These are phyloP conservation scores for Gracilaria vermiculophylla DNA, from an alignment of 23 red algal genomes.

Conservation along the genomic window DNA sequence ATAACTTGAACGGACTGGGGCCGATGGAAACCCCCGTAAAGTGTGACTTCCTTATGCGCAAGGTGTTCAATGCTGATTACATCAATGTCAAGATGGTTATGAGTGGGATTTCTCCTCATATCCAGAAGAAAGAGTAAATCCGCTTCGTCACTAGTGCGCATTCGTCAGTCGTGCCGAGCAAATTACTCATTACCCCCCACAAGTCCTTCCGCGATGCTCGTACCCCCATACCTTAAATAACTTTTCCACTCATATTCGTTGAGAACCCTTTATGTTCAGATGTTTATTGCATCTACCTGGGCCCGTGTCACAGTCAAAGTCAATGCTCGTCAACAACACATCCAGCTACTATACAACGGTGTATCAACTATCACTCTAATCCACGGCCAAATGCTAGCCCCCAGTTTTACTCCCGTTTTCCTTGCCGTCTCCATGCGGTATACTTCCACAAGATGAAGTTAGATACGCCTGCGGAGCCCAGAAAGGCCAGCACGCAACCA, in stretches of 20 bases:
- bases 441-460: conserved; percentile 25
- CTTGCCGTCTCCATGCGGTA: conserved; percentile 6
- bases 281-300: neutral
- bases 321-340: neutral
- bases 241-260: neutral
- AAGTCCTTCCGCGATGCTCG: neutral
- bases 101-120: conserved; percentile 48
- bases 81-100: conserved; percentile 39
- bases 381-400: neutral
- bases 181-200: neutral
- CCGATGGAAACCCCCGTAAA: conserved; percentile 9
- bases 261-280: neutral
- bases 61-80: conserved; percentile 51
- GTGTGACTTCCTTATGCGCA: conserved; percentile 46
- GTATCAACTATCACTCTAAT: neutral
- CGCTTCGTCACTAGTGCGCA: neutral
- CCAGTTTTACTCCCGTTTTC: conserved; percentile 29
- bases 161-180: neutral
- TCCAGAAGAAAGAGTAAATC: conserved; percentile 46
- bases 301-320: neutral
- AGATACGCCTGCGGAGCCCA: neutral
- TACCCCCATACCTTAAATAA: neutral
- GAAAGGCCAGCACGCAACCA: neutral
- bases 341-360: neutral
- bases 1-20: conserved; percentile 50